phyloP scores from a whole-genome alignment of 2,329 filamentous ascomycete genomes.

The Beauveria brongniartii region DNA sequence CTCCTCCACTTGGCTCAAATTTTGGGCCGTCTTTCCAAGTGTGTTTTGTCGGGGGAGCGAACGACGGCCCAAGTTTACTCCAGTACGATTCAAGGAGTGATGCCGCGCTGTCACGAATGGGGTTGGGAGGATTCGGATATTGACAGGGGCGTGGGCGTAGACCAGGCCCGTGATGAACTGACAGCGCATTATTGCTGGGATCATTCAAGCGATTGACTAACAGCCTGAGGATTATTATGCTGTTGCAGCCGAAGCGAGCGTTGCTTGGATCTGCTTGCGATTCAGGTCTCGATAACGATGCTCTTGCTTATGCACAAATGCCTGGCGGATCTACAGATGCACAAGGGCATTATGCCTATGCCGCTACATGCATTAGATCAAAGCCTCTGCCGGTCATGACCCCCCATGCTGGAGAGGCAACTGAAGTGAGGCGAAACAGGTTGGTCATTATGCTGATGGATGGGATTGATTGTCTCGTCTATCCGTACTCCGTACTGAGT shows the following conservation, averaged over 20 bases:
- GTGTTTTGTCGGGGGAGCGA: not conserved
- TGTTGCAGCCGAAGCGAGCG: not conserved
- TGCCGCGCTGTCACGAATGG: not conserved
- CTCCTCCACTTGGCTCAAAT: slow-evolving; percentile 8
- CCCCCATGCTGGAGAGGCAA: not conserved
- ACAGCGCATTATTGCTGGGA: slow-evolving; percentile 4
- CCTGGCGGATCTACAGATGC: slow-evolving; percentile 8
- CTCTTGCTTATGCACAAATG: slow-evolving; percentile 7
- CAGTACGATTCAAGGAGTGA: not conserved
- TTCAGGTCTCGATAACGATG: slow-evolving; percentile 4
- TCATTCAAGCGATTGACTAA: not conserved
- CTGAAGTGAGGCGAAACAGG: not conserved
- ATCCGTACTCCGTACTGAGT: too few relatives aligned
- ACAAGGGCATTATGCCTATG: slow-evolving; percentile 3
- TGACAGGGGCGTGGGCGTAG: slow-evolving; percentile 1
- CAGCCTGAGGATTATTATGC: not conserved
- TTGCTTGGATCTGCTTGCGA: slow-evolving; percentile 2
- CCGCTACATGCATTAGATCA: not conserved
- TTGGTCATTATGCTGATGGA: not conserved
- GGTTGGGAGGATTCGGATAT: slow-evolving; percentile 9
- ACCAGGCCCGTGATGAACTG: slow-evolving; percentile 1
- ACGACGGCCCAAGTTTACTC: not conserved
- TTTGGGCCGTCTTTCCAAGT: not conserved
- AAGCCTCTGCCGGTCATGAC: not conserved
- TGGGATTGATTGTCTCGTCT: not conserved